Evolutionary conservation across 106 monocot species (phyloP).

Genomic region (Amphibolis antarctica): DNA sequence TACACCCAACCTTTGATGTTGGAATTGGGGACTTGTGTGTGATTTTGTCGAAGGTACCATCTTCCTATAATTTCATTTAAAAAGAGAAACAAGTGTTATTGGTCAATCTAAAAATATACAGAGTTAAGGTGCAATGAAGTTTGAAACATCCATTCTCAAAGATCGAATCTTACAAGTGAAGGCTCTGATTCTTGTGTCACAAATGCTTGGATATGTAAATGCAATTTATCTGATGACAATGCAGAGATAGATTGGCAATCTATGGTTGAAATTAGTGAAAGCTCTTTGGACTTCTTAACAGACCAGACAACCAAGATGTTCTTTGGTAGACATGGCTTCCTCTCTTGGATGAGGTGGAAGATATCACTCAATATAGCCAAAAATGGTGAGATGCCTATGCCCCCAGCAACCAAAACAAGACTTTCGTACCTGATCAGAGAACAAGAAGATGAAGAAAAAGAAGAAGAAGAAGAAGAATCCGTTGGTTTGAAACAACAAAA

Average conservation of each 20-base stretch:
- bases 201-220: slow-evolving; percentile 63
- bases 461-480: neutral
- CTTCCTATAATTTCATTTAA: slow-evolving; percentile 41
- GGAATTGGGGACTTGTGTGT: slow-evolving; percentile 9
- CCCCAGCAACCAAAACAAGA: slow-evolving; percentile 85
- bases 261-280: slow-evolving; percentile 64
- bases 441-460: no score
- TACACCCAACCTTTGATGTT: slow-evolving; percentile 17
- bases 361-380: slow-evolving; percentile 85
- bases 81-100: neutral
- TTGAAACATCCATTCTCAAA: neutral
- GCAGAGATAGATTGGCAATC: slow-evolving; percentile 36
- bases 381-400: slow-evolving; percentile 92
- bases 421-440: slow-evolving; percentile 65
- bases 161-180: slow-evolving; percentile 36
- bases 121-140: neutral
- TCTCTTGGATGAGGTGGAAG: slow-evolving; percentile 39
- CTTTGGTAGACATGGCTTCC: slow-evolving; percentile 51
- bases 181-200: slow-evolving; percentile 80
- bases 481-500: neutral
- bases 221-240: slow-evolving; percentile 37
- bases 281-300: slow-evolving; percentile 75
- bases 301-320: slow-evolving; percentile 83
- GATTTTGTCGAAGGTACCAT: slow-evolving; percentile 21
- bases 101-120: neutral